phyloP scores from a whole-genome alignment of 140 eudicot species.

The Flaveria floridana region DNA sequence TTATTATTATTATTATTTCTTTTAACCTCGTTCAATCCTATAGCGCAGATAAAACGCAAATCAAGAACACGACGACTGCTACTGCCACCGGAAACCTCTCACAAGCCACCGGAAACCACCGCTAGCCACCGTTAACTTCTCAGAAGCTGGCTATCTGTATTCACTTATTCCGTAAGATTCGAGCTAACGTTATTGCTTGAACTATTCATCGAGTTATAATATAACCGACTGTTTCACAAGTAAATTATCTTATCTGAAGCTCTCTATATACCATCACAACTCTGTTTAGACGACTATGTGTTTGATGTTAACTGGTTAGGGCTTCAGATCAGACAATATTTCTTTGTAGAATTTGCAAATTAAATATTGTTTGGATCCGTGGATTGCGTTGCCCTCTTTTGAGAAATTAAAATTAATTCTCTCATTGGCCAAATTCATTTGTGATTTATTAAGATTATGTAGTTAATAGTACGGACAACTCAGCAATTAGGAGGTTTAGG shows the following conservation, averaged over 20 bases:
- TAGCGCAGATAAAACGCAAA: slow-evolving; percentile 27
- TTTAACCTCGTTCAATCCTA: slow-evolving; percentile 18
- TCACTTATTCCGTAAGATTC: slow-evolving; percentile 22
- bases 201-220: slow-evolving; percentile 15
- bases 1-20: too few species aligned
- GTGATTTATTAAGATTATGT: slow-evolving; percentile 13
- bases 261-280: slow-evolving; percentile 3
- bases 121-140: slow-evolving; percentile 22
- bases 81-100: slow-evolving; percentile 32
- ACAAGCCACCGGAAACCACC: slow-evolving; percentile 27
- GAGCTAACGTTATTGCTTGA: slow-evolving; percentile 13
- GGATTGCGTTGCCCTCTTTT: slow-evolving; percentile 27
- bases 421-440: slow-evolving; percentile 21
- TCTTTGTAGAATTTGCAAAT: slow-evolving; percentile 22
- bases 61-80: slow-evolving; percentile 26
- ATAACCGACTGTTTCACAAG: slow-evolving; percentile 14
- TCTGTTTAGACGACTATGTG: not conserved
- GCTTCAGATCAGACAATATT: slow-evolving; percentile 27
- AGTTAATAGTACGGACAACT: not conserved
- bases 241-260: slow-evolving; percentile 18
- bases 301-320: not conserved
- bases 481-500: slow-evolving; percentile 18
- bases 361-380: slow-evolving; percentile 31
- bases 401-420: not conserved
- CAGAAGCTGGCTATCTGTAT: not conserved